phyloP scores from a whole-genome alignment of 179 eudicot genomes.

The Silene vulgaris region DNA sequence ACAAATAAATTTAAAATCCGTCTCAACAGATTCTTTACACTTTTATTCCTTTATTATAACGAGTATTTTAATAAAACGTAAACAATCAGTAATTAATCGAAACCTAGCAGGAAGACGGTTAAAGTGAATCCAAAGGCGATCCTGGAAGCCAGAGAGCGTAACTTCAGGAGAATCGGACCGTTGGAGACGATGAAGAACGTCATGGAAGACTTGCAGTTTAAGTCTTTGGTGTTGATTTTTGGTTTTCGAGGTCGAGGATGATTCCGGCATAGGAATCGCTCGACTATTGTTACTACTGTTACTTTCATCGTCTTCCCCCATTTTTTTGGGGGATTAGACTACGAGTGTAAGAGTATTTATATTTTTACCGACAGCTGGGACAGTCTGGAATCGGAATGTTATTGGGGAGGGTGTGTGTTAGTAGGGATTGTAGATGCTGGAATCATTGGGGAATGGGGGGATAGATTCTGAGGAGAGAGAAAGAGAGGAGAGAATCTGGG shows the following conservation, averaged over 20 bases:
- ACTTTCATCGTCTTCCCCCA: constrained; percentile 57
- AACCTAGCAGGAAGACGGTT: constrained; percentile 66
- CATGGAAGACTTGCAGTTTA: constrained; percentile 60
- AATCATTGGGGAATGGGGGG: background rate
- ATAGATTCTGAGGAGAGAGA: background rate
- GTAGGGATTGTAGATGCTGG: background rate
- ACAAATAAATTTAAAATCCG: background rate
- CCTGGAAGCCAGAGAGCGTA: constrained; percentile 49
- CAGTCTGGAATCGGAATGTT: background rate
- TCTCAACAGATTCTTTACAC: too few species aligned
- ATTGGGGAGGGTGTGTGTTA: too few species aligned
- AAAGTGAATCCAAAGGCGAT: constrained; percentile 74
- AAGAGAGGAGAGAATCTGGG: background rate
- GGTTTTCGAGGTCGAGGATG: constrained; percentile 28
- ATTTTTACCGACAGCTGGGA: background rate
- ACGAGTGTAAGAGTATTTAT: background rate
- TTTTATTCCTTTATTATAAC: too few species aligned
- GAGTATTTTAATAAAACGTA: too few species aligned
- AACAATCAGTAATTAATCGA: too few species aligned
- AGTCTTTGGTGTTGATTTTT: constrained; percentile 31
- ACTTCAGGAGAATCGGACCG: constrained; percentile 42
- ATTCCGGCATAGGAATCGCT: constrained; percentile 22
- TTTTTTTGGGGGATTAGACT: background rate
- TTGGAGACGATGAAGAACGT: constrained; percentile 44
- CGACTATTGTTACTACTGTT: constrained; percentile 39